Percentiles rank a stretch among this genome's conserved stretches.
Conservation (phyloP, 805 yeast genomes). For the Candida quercuum region DNA sequence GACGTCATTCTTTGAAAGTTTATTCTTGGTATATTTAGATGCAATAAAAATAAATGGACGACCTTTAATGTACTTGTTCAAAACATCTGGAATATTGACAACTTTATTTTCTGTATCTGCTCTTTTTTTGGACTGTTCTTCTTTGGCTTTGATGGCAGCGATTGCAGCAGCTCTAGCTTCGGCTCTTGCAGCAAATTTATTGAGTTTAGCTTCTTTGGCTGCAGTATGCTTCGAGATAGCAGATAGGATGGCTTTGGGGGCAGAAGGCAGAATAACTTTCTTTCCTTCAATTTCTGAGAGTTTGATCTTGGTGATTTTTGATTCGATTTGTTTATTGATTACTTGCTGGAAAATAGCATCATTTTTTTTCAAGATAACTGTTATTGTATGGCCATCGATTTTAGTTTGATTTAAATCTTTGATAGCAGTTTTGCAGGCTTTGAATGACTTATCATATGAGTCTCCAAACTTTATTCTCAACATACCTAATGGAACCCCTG, state of each 20-base stretch:
- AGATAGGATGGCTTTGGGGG: slow-evolving; percentile 21
- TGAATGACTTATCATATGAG: slow-evolving; percentile 36
- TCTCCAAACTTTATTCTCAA: slow-evolving; percentile 62
- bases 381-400: slow-evolving; percentile 48
- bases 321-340: slow-evolving; percentile 5
- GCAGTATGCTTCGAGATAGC: slow-evolving; percentile 9
- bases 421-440: slow-evolving; percentile 41
- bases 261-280: slow-evolving; percentile 14
- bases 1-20: slow-evolving; percentile 48
- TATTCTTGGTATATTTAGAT: slow-evolving; percentile 35
- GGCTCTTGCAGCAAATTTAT: neutral
- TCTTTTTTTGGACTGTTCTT: neutral
- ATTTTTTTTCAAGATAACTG: slow-evolving; percentile 46
- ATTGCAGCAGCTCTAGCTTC: slow-evolving; percentile 3
- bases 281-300: slow-evolving; percentile 24
- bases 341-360: slow-evolving; percentile 32
- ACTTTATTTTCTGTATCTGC: neutral
- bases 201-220: slow-evolving; percentile 7
- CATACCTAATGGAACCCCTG: slow-evolving; percentile 77
- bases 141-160: slow-evolving; percentile 11
- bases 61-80: slow-evolving; percentile 43
- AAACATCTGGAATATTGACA: slow-evolving; percentile 40
- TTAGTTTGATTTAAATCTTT: slow-evolving; percentile 35
- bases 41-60: slow-evolving; percentile 55
- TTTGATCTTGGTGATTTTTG: slow-evolving; percentile 4